A percentile compares a stretch with the other conserved stretches of the same genome.
These are phyloP conservation scores for Vitis hybrid DNA, from an alignment of 177 flowering plant genomes.

Conservation along the genomic window DNA sequence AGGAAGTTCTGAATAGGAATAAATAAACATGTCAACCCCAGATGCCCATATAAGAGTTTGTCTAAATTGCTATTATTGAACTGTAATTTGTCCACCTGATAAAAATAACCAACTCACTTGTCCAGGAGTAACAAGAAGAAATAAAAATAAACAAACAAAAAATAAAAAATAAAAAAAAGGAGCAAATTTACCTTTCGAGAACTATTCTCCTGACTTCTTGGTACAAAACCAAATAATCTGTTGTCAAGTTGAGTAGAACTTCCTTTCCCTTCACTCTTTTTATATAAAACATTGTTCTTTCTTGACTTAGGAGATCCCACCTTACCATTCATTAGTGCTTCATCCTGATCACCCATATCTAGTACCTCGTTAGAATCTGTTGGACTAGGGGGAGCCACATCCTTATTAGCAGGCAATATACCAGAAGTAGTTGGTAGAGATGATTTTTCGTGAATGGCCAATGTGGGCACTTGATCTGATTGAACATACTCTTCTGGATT, in stretches of 20 bases:
- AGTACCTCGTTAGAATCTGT: slow-evolving; percentile 28
- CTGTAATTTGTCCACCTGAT: neutral
- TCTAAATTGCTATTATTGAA: neutral
- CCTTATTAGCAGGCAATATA: slow-evolving; percentile 26
- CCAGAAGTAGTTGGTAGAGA: slow-evolving; percentile 34
- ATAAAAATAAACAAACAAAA: neutral
- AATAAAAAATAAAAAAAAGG: neutral
- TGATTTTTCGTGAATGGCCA: slow-evolving; percentile 53
- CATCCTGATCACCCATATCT: slow-evolving; percentile 28
- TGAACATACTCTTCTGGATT: slow-evolving; percentile 38
- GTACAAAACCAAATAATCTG: slow-evolving; percentile 33
- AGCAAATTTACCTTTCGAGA: slow-evolving; percentile 48
- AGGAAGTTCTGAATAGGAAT: neutral
- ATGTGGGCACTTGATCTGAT: slow-evolving; percentile 65
- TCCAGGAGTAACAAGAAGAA: neutral
- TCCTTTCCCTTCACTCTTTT: slow-evolving; percentile 42
- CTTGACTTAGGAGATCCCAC: slow-evolving; percentile 34
- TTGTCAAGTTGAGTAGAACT: slow-evolving; percentile 22
- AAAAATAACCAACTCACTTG: neutral
- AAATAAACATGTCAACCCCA: neutral
- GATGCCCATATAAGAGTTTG: neutral
- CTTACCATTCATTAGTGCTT: slow-evolving; percentile 40
- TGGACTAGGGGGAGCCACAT: slow-evolving; percentile 19
- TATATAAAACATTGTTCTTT: slow-evolving; percentile 22
- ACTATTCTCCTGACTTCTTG: slow-evolving; percentile 35